phyloP scores from a whole-genome alignment of 1,284 basidiomycete genomes.

The Peniophora sp. region DNA sequence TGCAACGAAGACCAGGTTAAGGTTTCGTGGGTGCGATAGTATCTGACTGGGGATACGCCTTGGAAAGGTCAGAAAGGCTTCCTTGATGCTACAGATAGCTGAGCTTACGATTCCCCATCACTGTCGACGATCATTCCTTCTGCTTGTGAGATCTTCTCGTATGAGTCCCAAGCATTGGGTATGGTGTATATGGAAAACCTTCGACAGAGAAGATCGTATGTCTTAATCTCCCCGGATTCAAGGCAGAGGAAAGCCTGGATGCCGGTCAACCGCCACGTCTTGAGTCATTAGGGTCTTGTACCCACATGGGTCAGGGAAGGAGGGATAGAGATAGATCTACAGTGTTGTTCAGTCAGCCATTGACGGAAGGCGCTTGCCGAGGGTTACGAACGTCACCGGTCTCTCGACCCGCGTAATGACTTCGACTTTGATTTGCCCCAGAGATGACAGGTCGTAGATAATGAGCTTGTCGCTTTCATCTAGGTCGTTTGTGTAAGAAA shows the following conservation, averaged over 20 bases:
- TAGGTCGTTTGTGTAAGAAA: slow-evolving; percentile 17
- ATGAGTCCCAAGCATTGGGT: slow-evolving; percentile 69
- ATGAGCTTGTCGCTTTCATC: slow-evolving; percentile 62
- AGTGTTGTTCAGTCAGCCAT: not conserved
- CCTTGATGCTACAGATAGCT: slow-evolving; percentile 12
- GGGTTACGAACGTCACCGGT: slow-evolving; percentile 30
- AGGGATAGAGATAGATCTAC: slow-evolving; percentile 55
- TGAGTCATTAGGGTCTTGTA: slow-evolving; percentile 24
- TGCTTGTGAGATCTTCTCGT: slow-evolving; percentile 60
- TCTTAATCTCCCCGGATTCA: slow-evolving; percentile 50
- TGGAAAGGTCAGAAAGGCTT: not conserved
- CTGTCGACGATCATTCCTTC: slow-evolving; percentile 38
- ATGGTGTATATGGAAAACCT: slow-evolving; percentile 58
- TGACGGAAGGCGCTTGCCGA: not conserved
- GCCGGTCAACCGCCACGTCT: too few species aligned
- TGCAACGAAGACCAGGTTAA: slow-evolving; percentile 75
- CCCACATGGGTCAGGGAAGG: slow-evolving; percentile 69
- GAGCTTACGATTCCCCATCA: slow-evolving; percentile 31
- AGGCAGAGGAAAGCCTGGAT: slow-evolving; percentile 52
- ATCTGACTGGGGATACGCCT: slow-evolving; percentile 50
- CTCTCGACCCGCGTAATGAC: slow-evolving; percentile 44
- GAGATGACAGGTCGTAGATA: slow-evolving; percentile 57
- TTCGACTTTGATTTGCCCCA: slow-evolving; percentile 48
- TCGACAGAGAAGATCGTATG: slow-evolving; percentile 64
- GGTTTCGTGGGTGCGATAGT: slow-evolving; percentile 71